Percentiles rank a stretch among this genome's conserved stretches.
These are phyloP conservation scores for Colletotrichum tropicale DNA, from an alignment of 2,329 filamentous ascomycete species.

Conservation along the genomic window DNA sequence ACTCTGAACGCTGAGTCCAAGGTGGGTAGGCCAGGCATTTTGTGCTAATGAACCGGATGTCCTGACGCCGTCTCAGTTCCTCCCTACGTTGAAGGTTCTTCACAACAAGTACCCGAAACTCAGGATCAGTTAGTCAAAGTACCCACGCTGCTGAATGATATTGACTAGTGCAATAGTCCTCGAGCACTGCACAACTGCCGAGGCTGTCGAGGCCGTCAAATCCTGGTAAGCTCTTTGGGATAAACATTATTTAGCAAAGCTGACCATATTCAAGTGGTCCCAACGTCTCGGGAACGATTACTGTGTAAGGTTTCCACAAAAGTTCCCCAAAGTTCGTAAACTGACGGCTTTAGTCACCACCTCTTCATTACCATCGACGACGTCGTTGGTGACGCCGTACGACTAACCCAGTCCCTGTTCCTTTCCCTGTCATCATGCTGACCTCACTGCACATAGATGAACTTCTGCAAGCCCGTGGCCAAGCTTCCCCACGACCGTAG, in stretches of 20 bases:
- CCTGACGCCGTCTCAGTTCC: conserved; percentile 53
- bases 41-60: not conserved
- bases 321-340: not conserved
- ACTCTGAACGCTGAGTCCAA: conserved; percentile 73
- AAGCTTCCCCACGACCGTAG: conserved; percentile 72
- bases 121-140: conserved; percentile 44
- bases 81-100: conserved; percentile 78
- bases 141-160: not conserved
- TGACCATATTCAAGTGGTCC: conserved; percentile 67
- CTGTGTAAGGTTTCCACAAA: conserved; percentile 30
- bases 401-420: conserved; percentile 2
- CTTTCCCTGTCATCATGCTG: not conserved
- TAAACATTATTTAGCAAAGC: not conserved
- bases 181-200: conserved; percentile 88
- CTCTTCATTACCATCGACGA: conserved; percentile 81
- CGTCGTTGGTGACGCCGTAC: conserved; percentile 57
- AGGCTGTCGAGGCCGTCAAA: conserved; percentile 76
- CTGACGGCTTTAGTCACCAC: conserved; percentile 68
- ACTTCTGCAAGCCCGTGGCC: conserved; percentile 80
- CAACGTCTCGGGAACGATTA: conserved; percentile 62
- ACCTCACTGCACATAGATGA: conserved; percentile 26
- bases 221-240: not conserved
- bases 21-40: not conserved
- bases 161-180: conserved; percentile 44
- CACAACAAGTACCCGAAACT: conserved; percentile 78